Base-by-base conservation (phyloP, 73 alveolate genomes). In the Paramecium caudatum region DNA sequence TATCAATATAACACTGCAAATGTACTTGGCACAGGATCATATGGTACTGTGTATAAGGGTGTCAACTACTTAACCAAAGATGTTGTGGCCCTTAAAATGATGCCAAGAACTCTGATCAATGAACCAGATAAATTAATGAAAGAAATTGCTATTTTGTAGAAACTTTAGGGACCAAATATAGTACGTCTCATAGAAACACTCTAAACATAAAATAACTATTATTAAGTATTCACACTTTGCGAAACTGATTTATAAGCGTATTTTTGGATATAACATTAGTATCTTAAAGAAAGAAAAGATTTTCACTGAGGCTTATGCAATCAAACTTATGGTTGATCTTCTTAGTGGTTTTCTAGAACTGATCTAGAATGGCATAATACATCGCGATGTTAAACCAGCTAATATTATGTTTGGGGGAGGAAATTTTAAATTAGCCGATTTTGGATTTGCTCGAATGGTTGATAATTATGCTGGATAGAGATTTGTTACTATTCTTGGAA, bases 21-120 rank as follows among this genome's bases (percentile, higher is more conserved):
- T 83, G 47, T 87, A 17, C 69, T 91, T 21, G 95, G 95, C n/a
- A 87, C 90, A 23, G 95, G 95, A 41, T 48, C 93, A 47, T 91
- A 37, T 78, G 95, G 95, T 9, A 25, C 32, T 6, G 95, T 91
- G 8, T 91, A 36, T 65, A 46, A 83, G 47, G 95, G 91, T 15
- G 68, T 17, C 10, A 43, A 91, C 27, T 55, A 74, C 19, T 33
- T 87, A 9, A 91, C 94, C 19, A 92, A 94, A 13, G 61, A 91
- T 68, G 9, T 46, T 19, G 46, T 65, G 30, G 95, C 95, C 7
- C 90, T 91, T 16, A 91, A 91, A 39, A 86, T 82, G 90, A 83
- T 83, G n/a, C 87, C 70, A 13, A 91, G 30, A 23, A 16, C 23
- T 17, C 45, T 61, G 25, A 36, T 50, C 2, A 47, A 47, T 34